Conservation (phyloP, 2,329 filamentous ascomycete genomes). For the Fusarium decemcellulare region DNA sequence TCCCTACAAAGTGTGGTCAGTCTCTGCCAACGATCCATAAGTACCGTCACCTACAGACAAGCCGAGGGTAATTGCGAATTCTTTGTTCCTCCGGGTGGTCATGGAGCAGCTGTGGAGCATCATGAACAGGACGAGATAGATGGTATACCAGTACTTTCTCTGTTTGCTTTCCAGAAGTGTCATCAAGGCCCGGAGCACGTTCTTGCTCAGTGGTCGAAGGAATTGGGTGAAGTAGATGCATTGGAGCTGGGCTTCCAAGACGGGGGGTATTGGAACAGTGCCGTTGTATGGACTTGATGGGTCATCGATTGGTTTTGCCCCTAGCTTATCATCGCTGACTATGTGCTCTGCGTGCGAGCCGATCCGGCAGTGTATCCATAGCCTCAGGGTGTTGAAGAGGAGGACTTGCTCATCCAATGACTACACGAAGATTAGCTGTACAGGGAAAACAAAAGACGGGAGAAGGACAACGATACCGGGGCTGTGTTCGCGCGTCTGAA, state of each 20-base stretch:
- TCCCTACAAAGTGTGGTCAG: neutral
- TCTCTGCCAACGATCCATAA: neutral
- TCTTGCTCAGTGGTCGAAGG: neutral
- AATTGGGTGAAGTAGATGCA: slow-evolving; percentile 1
- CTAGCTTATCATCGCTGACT: neutral
- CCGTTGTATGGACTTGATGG: neutral
- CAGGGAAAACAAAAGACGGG: neutral
- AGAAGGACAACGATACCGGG: neutral
- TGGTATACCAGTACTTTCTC: slow-evolving; percentile 18
- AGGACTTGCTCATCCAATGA: neutral
- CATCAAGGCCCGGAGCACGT: neutral
- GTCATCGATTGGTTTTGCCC: neutral
- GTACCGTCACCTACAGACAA: neutral
- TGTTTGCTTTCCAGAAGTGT: neutral
- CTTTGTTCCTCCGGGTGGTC: slow-evolving; percentile 7
- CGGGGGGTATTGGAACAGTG: neutral
- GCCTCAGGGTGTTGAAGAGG: neutral
- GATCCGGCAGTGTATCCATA: neutral
- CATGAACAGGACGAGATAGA: slow-evolving; percentile 24
- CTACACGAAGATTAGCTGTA: neutral
- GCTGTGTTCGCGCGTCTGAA: neutral
- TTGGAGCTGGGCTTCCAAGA: slow-evolving; percentile 4
- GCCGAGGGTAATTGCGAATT: neutral
- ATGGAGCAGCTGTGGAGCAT: slow-evolving; percentile 29
- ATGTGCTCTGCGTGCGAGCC: slow-evolving; percentile 2